Evolutionary conservation across 805 yeast species (phyloP), one percentile per base, ranked within the genome.

Genomic region (Peterozyma xylosa): DNA sequence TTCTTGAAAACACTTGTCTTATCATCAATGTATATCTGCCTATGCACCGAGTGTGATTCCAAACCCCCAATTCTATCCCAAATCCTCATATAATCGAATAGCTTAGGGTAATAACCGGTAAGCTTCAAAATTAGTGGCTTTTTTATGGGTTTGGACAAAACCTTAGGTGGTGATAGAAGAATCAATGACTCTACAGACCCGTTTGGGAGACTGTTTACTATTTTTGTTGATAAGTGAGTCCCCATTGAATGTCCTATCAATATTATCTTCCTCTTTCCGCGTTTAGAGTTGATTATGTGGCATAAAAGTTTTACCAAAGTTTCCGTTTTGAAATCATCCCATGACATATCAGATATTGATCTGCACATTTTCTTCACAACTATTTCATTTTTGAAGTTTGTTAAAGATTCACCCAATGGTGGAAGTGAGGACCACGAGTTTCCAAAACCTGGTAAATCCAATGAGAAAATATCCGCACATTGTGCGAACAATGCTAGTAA

Each of bases 401-500:
- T 53, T 14, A 64, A 49, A 16, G 53, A 45, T 11, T 10, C 5
- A 3, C 50, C 40, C 45, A 51, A 53, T 5, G 38, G 34, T 1
- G 13, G 41, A 21, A 21, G 7, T 14, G 36, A 41, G 15, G 48
- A 41, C 9, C 48, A 16, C 5, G 77, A 48, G 49, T 74, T 71
- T 3, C 98, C 98, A 60, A 87, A 87, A 0, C 97, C 98, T 1
- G 96, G 96, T 42, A 89, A 64, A 58, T 90, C 98, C 13, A 90
- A 52, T 0, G 90, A 76, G 35, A 85, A 55, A 15, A 88, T 73
- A 45, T 78, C 82, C 48, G 78, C 74, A 48, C 80, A 74, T 50
- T 76, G 79, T 32, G 82, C 65, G 50, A 86, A 75, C 42, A 77
- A 67, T 27, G 78, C 80, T 57, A 86, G 62, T 34, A 86, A 63